Conservation (phyloP, 441 rosid species). For the Adansonia rubrostipa region DNA sequence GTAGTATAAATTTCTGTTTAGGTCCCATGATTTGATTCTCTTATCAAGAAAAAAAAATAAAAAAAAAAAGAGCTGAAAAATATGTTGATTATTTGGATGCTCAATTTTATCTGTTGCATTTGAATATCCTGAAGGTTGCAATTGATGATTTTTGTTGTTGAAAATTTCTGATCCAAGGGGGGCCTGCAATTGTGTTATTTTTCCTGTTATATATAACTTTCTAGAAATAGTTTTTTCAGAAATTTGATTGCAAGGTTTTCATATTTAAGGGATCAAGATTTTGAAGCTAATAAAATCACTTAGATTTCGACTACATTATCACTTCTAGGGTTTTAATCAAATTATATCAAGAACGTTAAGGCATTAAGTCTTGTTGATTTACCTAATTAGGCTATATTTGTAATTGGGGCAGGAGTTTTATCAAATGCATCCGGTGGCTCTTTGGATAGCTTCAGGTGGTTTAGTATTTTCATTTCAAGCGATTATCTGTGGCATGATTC, state of each 20-base stretch:
- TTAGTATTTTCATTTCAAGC: background rate
- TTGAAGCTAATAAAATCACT: background rate
- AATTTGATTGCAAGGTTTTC: slow-evolving; percentile 15
- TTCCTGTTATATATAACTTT: slow-evolving; percentile 21
- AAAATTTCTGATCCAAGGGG: slow-evolving; percentile 4
- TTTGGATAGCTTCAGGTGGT: slow-evolving; percentile 9
- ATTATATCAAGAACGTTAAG: background rate
- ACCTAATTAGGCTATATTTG: background rate
- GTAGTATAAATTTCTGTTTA: slow-evolving; percentile 1
- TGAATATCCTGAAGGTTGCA: background rate
- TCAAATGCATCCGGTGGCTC: background rate
- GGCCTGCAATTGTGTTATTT: slow-evolving; percentile 14
- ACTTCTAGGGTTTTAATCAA: background rate
- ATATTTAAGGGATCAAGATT: background rate
- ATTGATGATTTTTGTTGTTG: background rate
- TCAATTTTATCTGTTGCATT: background rate
- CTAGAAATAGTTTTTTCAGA: background rate
- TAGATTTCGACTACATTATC: background rate
- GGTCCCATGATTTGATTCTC: background rate
- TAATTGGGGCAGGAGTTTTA: background rate
- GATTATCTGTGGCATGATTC: background rate
- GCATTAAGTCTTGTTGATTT: slow-evolving; percentile 8
- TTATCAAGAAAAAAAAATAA: background rate
- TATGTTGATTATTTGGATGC: background rate
- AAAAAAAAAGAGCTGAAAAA: background rate